Conservation (phyloP, 495 filamentous ascomycete species). For the Polyplosphaeria fusca region DNA sequence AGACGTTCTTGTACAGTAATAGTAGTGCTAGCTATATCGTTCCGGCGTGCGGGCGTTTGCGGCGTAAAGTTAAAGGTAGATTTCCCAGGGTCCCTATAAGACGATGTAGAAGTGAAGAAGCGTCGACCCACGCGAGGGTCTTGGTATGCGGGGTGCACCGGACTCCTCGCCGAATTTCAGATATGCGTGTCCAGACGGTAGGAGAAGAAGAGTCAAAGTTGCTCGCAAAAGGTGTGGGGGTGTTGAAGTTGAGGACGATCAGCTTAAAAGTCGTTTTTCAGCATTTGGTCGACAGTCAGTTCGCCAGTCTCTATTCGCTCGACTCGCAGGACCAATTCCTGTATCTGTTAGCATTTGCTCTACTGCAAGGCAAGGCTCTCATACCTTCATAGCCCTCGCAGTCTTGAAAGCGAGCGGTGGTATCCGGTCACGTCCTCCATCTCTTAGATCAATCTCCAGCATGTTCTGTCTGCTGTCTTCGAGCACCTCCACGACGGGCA, state of each 20-base stretch:
- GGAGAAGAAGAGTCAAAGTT: neutral
- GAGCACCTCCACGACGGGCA: conserved; percentile 61
- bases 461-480: conserved; percentile 63
- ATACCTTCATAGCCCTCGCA: conserved; percentile 66
- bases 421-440: conserved; percentile 65
- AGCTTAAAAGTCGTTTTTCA: conserved; percentile 24
- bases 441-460: conserved; percentile 63
- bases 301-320: conserved; percentile 37
- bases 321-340: conserved; percentile 37
- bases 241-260: neutral
- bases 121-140: neutral
- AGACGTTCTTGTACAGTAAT: too few species aligned
- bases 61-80: neutral
- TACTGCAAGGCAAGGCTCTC: too few species aligned
- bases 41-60: neutral
- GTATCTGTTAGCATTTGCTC: too few species aligned
- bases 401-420: conserved; percentile 87
- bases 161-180: neutral
- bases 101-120: neutral
- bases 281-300: conserved; percentile 29
- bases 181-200: too few species aligned
- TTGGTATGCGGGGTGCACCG: neutral
- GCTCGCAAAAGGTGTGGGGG: neutral
- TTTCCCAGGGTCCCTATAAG: neutral
- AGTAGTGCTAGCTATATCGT: neutral